A percentile compares a stretch with the other conserved stretches of the same genome.
phyloP scores from a whole-genome alignment of 441 rosid species.

The Syzygium malaccense region DNA sequence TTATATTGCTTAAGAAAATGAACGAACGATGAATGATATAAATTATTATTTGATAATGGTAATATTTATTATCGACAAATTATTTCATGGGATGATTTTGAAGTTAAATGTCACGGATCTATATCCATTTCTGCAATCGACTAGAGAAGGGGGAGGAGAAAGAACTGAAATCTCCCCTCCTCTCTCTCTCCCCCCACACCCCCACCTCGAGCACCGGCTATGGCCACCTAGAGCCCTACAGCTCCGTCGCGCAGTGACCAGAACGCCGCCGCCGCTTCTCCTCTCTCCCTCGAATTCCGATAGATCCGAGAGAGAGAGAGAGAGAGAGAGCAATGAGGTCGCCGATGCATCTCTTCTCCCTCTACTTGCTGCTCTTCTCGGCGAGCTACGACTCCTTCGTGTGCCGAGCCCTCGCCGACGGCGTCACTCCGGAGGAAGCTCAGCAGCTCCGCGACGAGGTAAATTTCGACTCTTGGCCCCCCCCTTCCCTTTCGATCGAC shows the following conservation, averaged over 20 bases:
- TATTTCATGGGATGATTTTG: not conserved
- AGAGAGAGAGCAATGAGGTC: not conserved
- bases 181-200: not conserved
- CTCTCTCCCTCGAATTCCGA: not conserved
- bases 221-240: not conserved
- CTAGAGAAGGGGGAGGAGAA: no score
- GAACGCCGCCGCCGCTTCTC: not conserved
- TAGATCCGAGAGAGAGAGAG: not conserved
- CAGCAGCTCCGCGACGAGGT: constrained; percentile 93
- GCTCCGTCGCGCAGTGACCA: not conserved
- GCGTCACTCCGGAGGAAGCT: constrained; percentile 78
- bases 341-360: not conserved
- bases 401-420: constrained; percentile 38
- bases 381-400: constrained; percentile 10
- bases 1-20: not conserved
- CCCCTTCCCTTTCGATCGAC: not conserved
- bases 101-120: not conserved
- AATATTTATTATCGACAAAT: not conserved
- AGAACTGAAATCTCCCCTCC: not conserved
- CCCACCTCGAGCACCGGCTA: not conserved
- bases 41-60: not conserved
- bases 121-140: not conserved
- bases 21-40: not conserved
- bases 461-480: not conserved
- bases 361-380: constrained; percentile 8